Base-by-base conservation (phyloP, 2,329 filamentous ascomycete species). In the Cadophora sp. region DNA sequence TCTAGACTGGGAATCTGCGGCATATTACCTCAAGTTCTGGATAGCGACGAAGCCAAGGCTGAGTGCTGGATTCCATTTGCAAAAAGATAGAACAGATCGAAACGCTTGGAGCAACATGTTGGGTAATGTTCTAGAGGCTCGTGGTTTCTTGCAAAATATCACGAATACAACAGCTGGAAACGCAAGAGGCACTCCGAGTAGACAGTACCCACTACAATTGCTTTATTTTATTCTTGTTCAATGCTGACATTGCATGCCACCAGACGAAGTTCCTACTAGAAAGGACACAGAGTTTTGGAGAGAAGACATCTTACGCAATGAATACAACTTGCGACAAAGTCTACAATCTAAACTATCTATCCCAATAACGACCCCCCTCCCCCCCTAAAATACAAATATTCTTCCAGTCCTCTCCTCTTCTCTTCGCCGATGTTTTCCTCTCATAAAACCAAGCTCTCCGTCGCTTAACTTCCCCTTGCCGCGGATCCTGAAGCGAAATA, bases 1-100 rank as follows among this genome's bases (percentile, higher is more conserved):
- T 8, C 56, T 66, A 18, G 64, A 70, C 48, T 70, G 66, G 66
- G 68, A 70, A 48, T 45, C 59, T 62, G 60, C 59, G 11, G 68
- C 24, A 18, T 70, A 58, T 55, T 68, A 53, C 22, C 68, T 64
- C 1, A 30, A 20, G 43, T 70, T 65, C 27, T 70, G 64, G 64
- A 45, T 70, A 22, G 60, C 66, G 2, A 59, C 61, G 27, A 66
- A 65, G 27, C 62, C 55, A 5, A 47, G 16, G 27, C 36, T 59
- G 5, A 59, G 39, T 47, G 39, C 56, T 59, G 56, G 56, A 6
- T 59, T 59, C 16, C 47, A 24, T 47, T n/a, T 59, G 2, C 56
- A 18, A 27, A 59, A 24, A 45, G 39, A 45, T 45, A 20, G 18
- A n/a, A 59, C 13, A 30, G 24, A 59, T 8, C 14, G 18, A 18